phyloP scores from a whole-genome alignment of 2,329 filamentous ascomycete genomes.

The Monosporascus sp. region DNA sequence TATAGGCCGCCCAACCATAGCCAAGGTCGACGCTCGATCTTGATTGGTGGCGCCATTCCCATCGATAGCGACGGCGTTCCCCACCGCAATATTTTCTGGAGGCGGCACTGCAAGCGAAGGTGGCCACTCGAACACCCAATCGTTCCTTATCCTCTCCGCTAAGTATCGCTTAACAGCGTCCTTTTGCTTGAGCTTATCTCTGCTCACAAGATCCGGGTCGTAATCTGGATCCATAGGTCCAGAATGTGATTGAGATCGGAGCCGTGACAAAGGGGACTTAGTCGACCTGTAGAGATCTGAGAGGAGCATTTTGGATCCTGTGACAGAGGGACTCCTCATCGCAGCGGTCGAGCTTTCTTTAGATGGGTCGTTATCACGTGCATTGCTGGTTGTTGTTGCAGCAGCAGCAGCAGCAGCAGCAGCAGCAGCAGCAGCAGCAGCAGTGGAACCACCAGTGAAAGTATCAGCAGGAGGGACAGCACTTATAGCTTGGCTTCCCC shows the following conservation, averaged over 20 bases:
- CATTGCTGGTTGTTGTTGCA: constrained; percentile 1
- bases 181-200: constrained; percentile 58
- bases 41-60: background rate
- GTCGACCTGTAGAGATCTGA: constrained; percentile 54
- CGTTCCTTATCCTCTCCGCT: constrained; percentile 46
- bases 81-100: background rate
- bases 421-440: constrained; percentile 3
- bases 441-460: background rate
- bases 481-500: constrained; percentile 18
- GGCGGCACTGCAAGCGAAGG: background rate
- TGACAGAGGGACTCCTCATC: constrained; percentile 11
- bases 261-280: constrained; percentile 46
- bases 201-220: constrained; percentile 55
- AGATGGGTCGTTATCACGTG: background rate
- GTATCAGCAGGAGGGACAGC: constrained; percentile 11
- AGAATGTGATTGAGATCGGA: constrained; percentile 35
- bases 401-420: constrained; percentile 1
- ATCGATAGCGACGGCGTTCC: too few species aligned
- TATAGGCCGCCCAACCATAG: constrained; percentile 3
- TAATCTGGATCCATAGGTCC: constrained; percentile 36
- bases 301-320: constrained; percentile 46
- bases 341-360: background rate
- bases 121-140: constrained; percentile 58
- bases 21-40: background rate
- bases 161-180: constrained; percentile 55